Base-by-base conservation (phyloP, 2,329 filamentous ascomycete species). In the Diaporthe aspalathi region DNA sequence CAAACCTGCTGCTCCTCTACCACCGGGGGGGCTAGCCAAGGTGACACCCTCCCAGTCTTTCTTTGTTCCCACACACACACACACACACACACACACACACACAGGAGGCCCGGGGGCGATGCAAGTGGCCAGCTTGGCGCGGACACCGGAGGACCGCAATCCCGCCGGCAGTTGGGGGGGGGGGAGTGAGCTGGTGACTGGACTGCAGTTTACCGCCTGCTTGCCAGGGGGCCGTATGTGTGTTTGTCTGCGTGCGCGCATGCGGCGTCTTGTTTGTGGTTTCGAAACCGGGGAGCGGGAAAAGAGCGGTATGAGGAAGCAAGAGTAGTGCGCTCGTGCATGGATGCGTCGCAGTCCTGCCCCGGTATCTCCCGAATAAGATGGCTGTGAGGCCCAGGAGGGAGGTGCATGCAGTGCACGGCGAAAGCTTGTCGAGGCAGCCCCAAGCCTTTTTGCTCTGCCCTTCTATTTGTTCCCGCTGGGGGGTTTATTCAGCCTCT, bases 101-200 rank as follows among this genome's bases (percentile, higher is more conserved):
- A 53, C 47, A 56, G 2, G 47, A 38, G 40, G 29, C 47, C 53
- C 67, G 67, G 52, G 43, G 24, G 11, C 29, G 45, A 65, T 52
- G 67, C 67, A 68, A 68, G 67, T 68, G 53, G 67, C 67, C 67
- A 68, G 54, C 67, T 68, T 68, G 67, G 53, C 67, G 67, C 54
- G 67, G 29, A 27, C 67, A 43, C 43, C 32, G 27, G 47, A 60
- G 43, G 29, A 22, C 50, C 24, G 40, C 22, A 43, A 22, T n/a
- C 11, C 52, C 50, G 38, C 27, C 49, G 50, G 65, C 65, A 67
- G 60, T 65, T 65, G 60, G 27, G 16, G 14, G 43, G 6, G 27
- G 6, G 57, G 2, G 35, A 38, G 35, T 5, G 35, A 38, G n/a
- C 35, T 38, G 35, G 35, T n/a, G n/a, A 32, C 32, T 32, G 32